These are phyloP conservation scores for Piper longum DNA, from an alignment of 164 flowering plant genomes.

Conservation along the genomic window DNA sequence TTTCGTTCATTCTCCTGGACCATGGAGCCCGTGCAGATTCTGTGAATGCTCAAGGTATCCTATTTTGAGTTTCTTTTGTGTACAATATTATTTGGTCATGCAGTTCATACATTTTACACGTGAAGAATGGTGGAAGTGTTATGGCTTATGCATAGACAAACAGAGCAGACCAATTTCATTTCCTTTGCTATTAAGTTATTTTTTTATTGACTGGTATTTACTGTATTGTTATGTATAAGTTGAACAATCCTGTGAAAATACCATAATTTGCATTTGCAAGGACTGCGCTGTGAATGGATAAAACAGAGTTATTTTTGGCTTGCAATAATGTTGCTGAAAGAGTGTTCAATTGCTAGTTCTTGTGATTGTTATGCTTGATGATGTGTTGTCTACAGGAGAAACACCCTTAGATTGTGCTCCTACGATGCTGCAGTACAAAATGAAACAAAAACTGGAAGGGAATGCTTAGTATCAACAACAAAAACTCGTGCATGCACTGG, in stretches of 20 bases:
- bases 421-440: constrained; percentile 66
- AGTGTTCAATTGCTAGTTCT: neutral
- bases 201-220: no score
- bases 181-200: no score
- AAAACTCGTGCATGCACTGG: neutral
- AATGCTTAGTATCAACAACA: neutral
- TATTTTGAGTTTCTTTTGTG: neutral
- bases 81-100: no score
- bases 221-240: no score
- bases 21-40: constrained; percentile 56
- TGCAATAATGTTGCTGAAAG: neutral
- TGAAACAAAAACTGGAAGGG: constrained; percentile 58
- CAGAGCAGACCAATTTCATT: neutral
- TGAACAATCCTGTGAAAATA: no score
- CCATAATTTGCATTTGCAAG: no score
- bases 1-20: constrained; percentile 78
- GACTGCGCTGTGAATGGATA: neutral
- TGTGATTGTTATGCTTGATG: neutral
- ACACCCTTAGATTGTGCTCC: constrained; percentile 93
- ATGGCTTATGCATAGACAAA: no score
- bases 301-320: neutral
- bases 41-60: constrained; percentile 80
- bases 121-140: neutral
- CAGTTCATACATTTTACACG: neutral
- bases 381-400: constrained; percentile 59